Conservation (phyloP, 805 yeast genomes). For the Yarrowia deformans region DNA sequence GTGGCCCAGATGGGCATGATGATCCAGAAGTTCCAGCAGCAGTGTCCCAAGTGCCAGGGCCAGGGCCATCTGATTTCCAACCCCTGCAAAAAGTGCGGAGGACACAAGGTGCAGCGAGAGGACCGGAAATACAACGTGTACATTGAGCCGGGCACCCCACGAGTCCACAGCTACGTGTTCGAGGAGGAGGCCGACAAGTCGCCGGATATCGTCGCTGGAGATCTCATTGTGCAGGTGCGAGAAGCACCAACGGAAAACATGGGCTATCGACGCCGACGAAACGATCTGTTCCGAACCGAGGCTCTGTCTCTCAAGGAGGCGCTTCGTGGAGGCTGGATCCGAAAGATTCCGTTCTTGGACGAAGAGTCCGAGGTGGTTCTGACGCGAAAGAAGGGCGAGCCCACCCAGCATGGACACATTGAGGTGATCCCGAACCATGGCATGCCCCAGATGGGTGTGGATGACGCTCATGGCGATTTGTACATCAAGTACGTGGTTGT, state of each 20-base stretch:
- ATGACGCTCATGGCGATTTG: constrained; percentile 57
- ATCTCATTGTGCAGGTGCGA: constrained; percentile 65
- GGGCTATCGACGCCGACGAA: constrained; percentile 86
- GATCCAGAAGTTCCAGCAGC: constrained; percentile 81
- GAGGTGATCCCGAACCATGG: constrained; percentile 80
- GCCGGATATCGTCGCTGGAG: constrained; percentile 86
- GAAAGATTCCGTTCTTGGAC: constrained; percentile 73
- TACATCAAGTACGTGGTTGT: constrained; percentile 56
- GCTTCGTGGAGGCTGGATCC: constrained; percentile 77
- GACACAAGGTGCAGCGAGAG: constrained; percentile 67
- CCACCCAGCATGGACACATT: constrained; percentile 70
- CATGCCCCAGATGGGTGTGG: constrained; percentile 71
- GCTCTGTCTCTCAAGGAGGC: constrained; percentile 77
- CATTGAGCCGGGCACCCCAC: constrained; percentile 72
- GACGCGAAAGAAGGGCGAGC: constrained; percentile 59
- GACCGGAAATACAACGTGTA: constrained; percentile 65
- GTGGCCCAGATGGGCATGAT: constrained; percentile 84
- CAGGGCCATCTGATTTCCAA: constrained; percentile 70
- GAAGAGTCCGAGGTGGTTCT: constrained; percentile 59
- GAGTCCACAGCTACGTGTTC: constrained; percentile 64
- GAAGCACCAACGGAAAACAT: constrained; percentile 66
- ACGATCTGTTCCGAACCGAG: constrained; percentile 81
- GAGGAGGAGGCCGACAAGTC: constrained; percentile 82
- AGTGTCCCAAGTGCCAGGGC: constrained; percentile 84
- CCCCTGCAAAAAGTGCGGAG: constrained; percentile 74